Percentiles rank a stretch among this genome's conserved stretches.
phyloP scores from a whole-genome alignment of 1,139 yeast genomes.

The Sugiyamaella pinicola region DNA sequence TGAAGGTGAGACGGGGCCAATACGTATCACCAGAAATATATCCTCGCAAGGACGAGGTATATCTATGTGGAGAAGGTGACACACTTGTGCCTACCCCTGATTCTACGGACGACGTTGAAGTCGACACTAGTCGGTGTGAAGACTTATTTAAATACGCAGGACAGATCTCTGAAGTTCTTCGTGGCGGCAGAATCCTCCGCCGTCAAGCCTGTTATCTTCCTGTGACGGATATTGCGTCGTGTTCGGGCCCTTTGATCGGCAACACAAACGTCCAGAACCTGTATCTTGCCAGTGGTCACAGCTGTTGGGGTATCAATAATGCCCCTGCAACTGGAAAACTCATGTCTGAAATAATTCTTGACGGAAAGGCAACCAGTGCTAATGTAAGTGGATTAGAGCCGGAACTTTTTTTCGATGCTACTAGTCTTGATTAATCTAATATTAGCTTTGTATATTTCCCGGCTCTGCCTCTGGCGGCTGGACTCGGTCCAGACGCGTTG shows the following conservation, averaged over 20 bases:
- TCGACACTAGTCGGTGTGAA: slow-evolving; percentile 84
- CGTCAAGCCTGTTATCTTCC: slow-evolving; percentile 97
- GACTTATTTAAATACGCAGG: slow-evolving; percentile 83
- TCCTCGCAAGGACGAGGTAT: slow-evolving; percentile 93
- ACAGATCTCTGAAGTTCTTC: slow-evolving; percentile 68
- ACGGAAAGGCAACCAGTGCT: slow-evolving; percentile 80
- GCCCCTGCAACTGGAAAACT: slow-evolving; percentile 96
- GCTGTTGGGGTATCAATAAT: slow-evolving; percentile 98
- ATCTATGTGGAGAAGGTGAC: slow-evolving; percentile 97
- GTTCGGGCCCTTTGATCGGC: slow-evolving; percentile 92
- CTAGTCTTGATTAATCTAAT: slow-evolving; percentile 7
- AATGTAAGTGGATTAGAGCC: slow-evolving; percentile 84
- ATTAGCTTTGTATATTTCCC: not conserved
- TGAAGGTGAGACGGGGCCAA: slow-evolving; percentile 63
- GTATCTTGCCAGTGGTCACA: slow-evolving; percentile 87
- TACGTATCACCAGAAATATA: slow-evolving; percentile 86
- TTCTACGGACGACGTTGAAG: slow-evolving; percentile 90
- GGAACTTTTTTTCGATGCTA: slow-evolving; percentile 66
- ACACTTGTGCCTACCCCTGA: slow-evolving; percentile 89
- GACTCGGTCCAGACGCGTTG: too few species aligned
- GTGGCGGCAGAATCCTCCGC: slow-evolving; percentile 73
- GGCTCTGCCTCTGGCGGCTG: not conserved
- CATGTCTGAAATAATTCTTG: slow-evolving; percentile 82
- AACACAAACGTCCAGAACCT: slow-evolving; percentile 82
- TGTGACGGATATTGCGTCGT: slow-evolving; percentile 86